phyloP scores from a whole-genome alignment of 208 protist species.

The Acanthamoeba healyi region DNA sequence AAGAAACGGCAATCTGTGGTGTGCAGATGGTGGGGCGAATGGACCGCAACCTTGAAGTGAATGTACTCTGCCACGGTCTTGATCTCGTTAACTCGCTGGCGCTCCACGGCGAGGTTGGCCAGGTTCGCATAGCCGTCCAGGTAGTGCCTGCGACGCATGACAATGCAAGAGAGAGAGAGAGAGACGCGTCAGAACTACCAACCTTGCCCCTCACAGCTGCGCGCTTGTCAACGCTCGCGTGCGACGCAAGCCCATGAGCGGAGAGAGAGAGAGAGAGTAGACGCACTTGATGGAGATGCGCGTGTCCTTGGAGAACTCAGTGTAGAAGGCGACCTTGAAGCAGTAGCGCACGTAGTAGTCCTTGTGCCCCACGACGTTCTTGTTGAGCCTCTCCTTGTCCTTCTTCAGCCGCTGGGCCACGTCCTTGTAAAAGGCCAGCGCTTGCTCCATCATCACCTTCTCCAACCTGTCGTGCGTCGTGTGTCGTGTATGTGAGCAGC shows the following conservation, averaged over 20 bases:
- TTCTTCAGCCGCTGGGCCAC: slow-evolving; percentile 49
- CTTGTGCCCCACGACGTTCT: slow-evolving; percentile 61
- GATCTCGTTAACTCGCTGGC: slow-evolving; percentile 72
- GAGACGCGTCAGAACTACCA: too few species aligned
- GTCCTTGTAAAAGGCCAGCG: slow-evolving; percentile 1
- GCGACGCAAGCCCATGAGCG: not conserved
- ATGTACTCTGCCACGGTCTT: slow-evolving; percentile 72
- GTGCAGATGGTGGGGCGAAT: too few species aligned
- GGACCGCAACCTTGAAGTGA: slow-evolving; percentile 56
- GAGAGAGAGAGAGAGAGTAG: not conserved
- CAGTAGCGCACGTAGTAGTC: slow-evolving; percentile 76
- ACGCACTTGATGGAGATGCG: slow-evolving; percentile 76
- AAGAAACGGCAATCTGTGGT: slow-evolving; percentile 72
- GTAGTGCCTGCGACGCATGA: slow-evolving; percentile 16
- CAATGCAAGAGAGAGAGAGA: too few species aligned
- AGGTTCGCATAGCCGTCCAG: slow-evolving; percentile 28
- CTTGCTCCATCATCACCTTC: slow-evolving; percentile 57
- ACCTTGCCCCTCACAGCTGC: too few species aligned
- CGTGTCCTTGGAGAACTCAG: slow-evolving; percentile 77
- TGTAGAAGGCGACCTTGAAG: slow-evolving; percentile 82
- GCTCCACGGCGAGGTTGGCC: not conserved
- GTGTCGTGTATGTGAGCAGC: slow-evolving; percentile 60
- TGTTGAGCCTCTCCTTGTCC: slow-evolving; percentile 79
- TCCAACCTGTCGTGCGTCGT: slow-evolving; percentile 73
- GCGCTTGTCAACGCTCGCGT: not conserved